Conservation (phyloP, 805 yeast genomes). For the Sugiyamaella floridensis region DNA sequence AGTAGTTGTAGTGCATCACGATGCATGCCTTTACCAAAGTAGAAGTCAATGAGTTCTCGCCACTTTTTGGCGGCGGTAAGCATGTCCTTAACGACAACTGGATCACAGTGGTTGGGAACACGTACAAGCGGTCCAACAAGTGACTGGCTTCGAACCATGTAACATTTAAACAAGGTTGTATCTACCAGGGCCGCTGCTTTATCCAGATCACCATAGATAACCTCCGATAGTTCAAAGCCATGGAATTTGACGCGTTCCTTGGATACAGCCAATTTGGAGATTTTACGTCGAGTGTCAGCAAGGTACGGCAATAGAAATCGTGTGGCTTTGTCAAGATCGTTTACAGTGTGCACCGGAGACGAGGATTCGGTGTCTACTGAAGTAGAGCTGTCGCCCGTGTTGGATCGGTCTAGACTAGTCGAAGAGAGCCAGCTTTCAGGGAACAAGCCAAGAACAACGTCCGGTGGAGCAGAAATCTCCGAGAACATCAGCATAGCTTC, state of each 20-base stretch:
- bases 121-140: slow-evolving; percentile 79
- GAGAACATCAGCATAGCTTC: slow-evolving; percentile 41
- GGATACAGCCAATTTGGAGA: slow-evolving; percentile 25
- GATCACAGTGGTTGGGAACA: slow-evolving; percentile 66
- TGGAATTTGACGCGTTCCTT: slow-evolving; percentile 15
- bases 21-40: slow-evolving; percentile 56
- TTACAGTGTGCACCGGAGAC: neutral
- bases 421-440: slow-evolving; percentile 29
- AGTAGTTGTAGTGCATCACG: slow-evolving; percentile 60
- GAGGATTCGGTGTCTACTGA: neutral
- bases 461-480: slow-evolving; percentile 55
- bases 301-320: slow-evolving; percentile 38
- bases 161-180: slow-evolving; percentile 70
- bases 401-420: neutral
- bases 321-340: slow-evolving; percentile 19
- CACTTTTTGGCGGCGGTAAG: slow-evolving; percentile 39
- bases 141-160: slow-evolving; percentile 58
- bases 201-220: slow-evolving; percentile 27
- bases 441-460: slow-evolving; percentile 40
- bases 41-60: slow-evolving; percentile 72
- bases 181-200: slow-evolving; percentile 49
- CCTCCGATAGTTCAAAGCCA: slow-evolving; percentile 23
- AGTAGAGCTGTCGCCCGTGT: neutral
- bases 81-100: slow-evolving; percentile 54
- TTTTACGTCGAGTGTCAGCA: slow-evolving; percentile 44